Percentiles rank a stretch among this genome's conserved stretches.
phyloP scores from a whole-genome alignment of 352 stramenopile genomes.

The Pythium chondricola region DNA sequence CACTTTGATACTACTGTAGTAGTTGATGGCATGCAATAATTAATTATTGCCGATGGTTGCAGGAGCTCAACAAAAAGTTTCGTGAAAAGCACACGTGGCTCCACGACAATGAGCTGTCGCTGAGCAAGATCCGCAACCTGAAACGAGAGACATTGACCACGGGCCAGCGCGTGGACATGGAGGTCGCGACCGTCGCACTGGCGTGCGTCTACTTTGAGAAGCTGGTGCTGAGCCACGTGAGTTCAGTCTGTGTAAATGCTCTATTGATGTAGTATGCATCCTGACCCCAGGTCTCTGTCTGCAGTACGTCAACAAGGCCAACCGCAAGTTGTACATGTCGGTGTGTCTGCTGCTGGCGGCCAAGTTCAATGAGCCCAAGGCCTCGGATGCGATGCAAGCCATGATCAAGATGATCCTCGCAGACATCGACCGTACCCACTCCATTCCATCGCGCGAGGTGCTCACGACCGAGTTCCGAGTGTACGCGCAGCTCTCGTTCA shows the following conservation, averaged over 20 bases:
- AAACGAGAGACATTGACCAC: slow-evolving; percentile 85
- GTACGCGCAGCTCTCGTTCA: slow-evolving; percentile 87
- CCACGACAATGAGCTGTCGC: slow-evolving; percentile 79
- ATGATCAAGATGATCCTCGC: slow-evolving; percentile 63
- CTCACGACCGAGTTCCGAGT: slow-evolving; percentile 87
- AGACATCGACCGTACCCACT: slow-evolving; percentile 77
- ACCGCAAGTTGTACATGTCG: slow-evolving; percentile 94
- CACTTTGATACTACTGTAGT: background rate
- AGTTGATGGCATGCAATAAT: background rate
- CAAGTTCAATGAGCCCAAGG: slow-evolving; percentile 89
- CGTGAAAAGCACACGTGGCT: slow-evolving; percentile 91
- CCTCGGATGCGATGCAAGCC: slow-evolving; percentile 53
- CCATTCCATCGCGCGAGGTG: slow-evolving; percentile 75
- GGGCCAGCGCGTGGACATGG: slow-evolving; percentile 77
- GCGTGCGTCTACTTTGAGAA: slow-evolving; percentile 97
- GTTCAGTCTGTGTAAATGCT: background rate
- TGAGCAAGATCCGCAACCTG: slow-evolving; percentile 96
- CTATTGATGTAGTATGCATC: slow-evolving; percentile 71
- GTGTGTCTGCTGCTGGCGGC: slow-evolving; percentile 92
- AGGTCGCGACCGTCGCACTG: slow-evolving; percentile 92
- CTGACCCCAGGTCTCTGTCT: no score
- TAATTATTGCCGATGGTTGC: background rate
- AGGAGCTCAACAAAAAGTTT: slow-evolving; percentile 96
- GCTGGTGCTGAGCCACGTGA: slow-evolving; percentile 89
- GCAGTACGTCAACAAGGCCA: slow-evolving; percentile 94